phyloP scores from a whole-genome alignment of 2,329 filamentous ascomycete genomes.

The Fusarium luffae region DNA sequence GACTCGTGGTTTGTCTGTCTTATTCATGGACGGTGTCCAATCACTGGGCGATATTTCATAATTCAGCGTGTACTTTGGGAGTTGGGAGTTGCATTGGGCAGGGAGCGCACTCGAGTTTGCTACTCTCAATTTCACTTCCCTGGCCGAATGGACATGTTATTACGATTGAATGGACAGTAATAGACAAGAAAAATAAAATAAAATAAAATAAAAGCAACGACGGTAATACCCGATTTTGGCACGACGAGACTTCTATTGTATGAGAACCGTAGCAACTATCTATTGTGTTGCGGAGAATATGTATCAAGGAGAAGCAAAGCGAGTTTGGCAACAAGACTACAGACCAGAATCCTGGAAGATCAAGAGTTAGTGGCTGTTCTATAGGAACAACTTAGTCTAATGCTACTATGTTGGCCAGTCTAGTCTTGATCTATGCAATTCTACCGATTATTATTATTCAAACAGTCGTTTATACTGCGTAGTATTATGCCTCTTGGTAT shows the following conservation, averaged over 20 bases:
- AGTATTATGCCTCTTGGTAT: background rate
- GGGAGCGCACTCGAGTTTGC: conserved; percentile 2
- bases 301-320: conserved; percentile 30
- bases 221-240: conserved; percentile 16
- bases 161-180: background rate
- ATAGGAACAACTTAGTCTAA: background rate
- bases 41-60: conserved; percentile 12
- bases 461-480: background rate
- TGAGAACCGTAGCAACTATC: conserved; percentile 18
- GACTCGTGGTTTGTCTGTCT: conserved; percentile 9
- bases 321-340: conserved; percentile 14
- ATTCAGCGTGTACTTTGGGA: conserved; percentile 9
- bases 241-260: conserved; percentile 2
- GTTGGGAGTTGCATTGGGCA: conserved; percentile 14
- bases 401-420: background rate
- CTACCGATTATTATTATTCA: background rate
- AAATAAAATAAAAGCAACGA: background rate
- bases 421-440: background rate
- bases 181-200: background rate
- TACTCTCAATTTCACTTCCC: conserved; percentile 16
- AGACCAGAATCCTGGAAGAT: background rate
- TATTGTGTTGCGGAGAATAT: conserved; percentile 20
- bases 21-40: conserved; percentile 29
- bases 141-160: background rate
- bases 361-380: background rate